A percentile compares a stretch with the other conserved stretches of the same genome.
Conservation (phyloP, 2,329 filamentous ascomycete genomes). For the Hypoxylon sp. region DNA sequence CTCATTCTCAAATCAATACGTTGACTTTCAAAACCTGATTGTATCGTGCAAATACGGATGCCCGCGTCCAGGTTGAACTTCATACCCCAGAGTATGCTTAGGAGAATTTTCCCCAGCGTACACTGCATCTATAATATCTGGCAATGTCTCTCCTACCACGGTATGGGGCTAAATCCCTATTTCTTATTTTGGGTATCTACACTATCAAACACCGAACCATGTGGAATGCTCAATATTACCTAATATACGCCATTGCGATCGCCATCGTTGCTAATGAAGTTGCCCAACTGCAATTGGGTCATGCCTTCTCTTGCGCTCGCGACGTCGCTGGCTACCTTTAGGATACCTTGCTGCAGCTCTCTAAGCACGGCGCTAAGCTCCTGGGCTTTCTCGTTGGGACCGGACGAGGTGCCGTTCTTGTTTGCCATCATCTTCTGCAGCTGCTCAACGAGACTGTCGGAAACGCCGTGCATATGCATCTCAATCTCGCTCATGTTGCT, state of each 20-base stretch:
- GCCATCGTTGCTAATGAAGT: conserved; percentile 57
- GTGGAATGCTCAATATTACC: conserved; percentile 40
- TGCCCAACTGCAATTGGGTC: conserved; percentile 69
- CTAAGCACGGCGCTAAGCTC: conserved; percentile 72
- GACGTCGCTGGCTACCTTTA: conserved; percentile 73
- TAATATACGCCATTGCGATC: conserved; percentile 52
- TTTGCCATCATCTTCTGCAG: conserved; percentile 67
- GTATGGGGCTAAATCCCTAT: conserved; percentile 8
- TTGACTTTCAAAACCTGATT: neutral
- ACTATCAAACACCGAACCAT: conserved; percentile 36
- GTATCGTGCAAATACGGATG: neutral
- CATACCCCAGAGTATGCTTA: neutral
- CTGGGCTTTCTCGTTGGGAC: conserved; percentile 62
- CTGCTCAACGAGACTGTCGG: conserved; percentile 71
- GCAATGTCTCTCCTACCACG: neutral
- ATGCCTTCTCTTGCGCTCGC: conserved; percentile 73
- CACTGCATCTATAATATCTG: neutral
- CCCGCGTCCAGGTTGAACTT: neutral
- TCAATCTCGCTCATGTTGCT: conserved; percentile 75
- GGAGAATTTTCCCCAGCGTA: neutral
- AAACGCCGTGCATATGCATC: conserved; percentile 74
- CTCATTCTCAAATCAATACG: neutral
- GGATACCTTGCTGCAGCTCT: conserved; percentile 76
- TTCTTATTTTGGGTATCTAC: conserved; percentile 50
- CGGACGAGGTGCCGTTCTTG: conserved; percentile 56